phyloP scores from a whole-genome alignment of 2,329 filamentous ascomycete genomes.

The Monosporascus cannonballus region DNA sequence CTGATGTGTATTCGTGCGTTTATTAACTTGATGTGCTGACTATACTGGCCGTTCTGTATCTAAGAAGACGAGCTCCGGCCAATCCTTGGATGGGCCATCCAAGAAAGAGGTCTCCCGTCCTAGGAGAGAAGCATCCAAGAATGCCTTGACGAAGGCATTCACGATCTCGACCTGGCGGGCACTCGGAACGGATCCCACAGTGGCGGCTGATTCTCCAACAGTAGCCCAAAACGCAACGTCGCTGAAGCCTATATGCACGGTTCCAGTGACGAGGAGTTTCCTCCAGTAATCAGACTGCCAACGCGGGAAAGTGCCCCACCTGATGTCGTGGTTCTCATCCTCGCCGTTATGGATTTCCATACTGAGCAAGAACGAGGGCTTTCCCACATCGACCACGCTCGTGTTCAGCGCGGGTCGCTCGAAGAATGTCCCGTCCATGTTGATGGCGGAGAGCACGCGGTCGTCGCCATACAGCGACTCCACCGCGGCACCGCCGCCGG shows the following conservation, averaged over 20 bases:
- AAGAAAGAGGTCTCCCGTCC: too few species aligned
- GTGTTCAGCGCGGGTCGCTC: conserved; percentile 5
- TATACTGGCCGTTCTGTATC: too few species aligned
- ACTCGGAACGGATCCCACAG: background rate
- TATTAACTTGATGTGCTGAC: too few species aligned
- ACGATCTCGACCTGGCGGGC: too few species aligned
- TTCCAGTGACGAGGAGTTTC: conserved; percentile 10
- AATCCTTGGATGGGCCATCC: too few species aligned
- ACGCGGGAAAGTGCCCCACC: conserved; percentile 14
- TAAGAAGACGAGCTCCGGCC: too few species aligned
- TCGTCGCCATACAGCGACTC: conserved; percentile 8
- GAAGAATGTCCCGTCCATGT: conserved; percentile 15
- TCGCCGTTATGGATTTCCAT: conserved; percentile 9
- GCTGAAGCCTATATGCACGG: conserved; percentile 17
- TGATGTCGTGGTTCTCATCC: background rate
- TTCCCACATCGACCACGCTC: conserved; percentile 11
- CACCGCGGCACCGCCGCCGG: conserved; percentile 16
- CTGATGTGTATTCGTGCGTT: too few species aligned
- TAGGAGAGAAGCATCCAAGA: too few species aligned
- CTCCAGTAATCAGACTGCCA: conserved; percentile 16
- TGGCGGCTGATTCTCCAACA: conserved; percentile 1
- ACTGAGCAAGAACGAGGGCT: conserved; percentile 16
- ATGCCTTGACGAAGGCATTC: too few species aligned
- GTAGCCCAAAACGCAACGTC: conserved; percentile 18
- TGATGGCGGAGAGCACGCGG: conserved; percentile 13